Conservation (phyloP, 2,329 filamentous ascomycete species). For the Colletotrichum godetiae region DNA sequence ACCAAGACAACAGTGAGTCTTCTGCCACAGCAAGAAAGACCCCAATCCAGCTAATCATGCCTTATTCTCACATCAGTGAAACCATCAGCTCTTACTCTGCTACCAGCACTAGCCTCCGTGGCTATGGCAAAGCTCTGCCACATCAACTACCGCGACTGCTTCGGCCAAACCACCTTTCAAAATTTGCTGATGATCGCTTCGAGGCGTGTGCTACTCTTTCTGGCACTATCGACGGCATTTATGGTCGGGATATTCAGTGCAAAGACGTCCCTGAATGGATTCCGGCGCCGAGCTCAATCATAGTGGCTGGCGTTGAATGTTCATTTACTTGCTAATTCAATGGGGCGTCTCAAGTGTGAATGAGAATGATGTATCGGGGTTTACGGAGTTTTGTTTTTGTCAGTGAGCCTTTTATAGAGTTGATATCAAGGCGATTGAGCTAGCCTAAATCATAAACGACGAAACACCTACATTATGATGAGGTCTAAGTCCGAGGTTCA, state of each 20-base stretch:
- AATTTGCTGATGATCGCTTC: background rate
- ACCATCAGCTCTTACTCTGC: background rate
- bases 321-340: background rate
- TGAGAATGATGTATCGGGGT: too few relatives aligned
- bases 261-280: background rate
- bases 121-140: background rate
- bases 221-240: background rate
- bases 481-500: background rate
- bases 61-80: background rate
- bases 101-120: background rate
- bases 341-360: background rate
- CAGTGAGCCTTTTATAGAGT: too few relatives aligned
- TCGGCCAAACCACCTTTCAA: background rate
- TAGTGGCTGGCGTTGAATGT: background rate
- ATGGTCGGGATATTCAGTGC: background rate
- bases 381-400: too few relatives aligned
- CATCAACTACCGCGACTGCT: background rate
- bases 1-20: too few relatives aligned
- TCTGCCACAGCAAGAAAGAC: background rate
- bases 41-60: background rate
- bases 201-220: background rate
- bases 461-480: background rate
- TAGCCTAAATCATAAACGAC: too few relatives aligned
- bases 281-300: background rate
- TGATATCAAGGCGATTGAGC: too few relatives aligned